phyloP scores from a whole-genome alignment of 2,329 filamentous ascomycete species.

The Huntiella abstrusa region DNA sequence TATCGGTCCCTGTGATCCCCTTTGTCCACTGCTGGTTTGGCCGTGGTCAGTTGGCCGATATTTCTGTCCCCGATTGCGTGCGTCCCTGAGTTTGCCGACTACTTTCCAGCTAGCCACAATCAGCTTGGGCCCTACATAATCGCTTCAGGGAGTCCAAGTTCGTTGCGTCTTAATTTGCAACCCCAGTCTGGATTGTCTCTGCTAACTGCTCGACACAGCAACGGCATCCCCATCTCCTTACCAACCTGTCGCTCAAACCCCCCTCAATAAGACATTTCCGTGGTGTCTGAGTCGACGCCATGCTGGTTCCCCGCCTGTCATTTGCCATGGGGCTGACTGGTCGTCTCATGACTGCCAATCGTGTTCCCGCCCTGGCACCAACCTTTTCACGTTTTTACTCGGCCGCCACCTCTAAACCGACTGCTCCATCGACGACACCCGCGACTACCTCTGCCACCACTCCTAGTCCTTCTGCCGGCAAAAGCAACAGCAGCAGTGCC shows the following conservation, averaged over 20 bases:
- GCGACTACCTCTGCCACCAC: background rate
- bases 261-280: background rate
- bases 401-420: background rate
- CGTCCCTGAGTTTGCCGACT: too few relatives aligned
- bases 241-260: background rate
- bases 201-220: conserved; percentile 6
- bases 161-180: conserved; percentile 9
- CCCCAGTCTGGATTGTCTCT: background rate
- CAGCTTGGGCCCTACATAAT: conserved; percentile 3
- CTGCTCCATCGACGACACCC: background rate
- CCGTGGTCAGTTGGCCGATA: too few relatives aligned
- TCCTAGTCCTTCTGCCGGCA: background rate
- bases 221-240: conserved; percentile 1
- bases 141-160: conserved; percentile 5
- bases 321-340: conserved; percentile 9
- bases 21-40: too few relatives aligned
- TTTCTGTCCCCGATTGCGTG: too few relatives aligned
- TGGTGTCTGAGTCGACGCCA: background rate
- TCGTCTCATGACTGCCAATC: conserved; percentile 6
- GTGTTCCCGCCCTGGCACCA: conserved; percentile 9
- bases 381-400: conserved; percentile 6
- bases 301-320: conserved; percentile 10
- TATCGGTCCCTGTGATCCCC: background rate
- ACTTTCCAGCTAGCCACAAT: background rate
- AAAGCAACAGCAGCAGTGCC: conserved; percentile 4